Base-by-base conservation (phyloP, 106 monocot species). In the Allium sativum region DNA sequence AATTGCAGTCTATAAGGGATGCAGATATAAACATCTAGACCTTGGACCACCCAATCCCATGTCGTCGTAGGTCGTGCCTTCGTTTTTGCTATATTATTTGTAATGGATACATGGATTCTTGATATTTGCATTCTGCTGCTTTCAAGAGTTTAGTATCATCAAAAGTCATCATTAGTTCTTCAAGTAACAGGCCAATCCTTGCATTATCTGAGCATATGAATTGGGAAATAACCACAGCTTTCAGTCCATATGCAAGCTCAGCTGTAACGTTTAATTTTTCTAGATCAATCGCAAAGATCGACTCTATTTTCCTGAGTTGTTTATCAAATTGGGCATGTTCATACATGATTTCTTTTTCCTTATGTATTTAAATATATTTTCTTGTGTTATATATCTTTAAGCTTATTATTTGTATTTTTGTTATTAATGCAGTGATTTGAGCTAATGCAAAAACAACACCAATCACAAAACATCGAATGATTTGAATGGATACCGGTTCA, bases 141-240 rank as follows among this genome's bases (percentile, higher is more conserved):
- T 74, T 73, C 88, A 42, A 98, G 76, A 68, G 55, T 67, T 75
- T 77, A 10, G 73, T 74, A 55, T 76, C 82, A 85, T 92, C 85
- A 59, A 98, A 74, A 53, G 78, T 76, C 59, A 92, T 45, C 46
- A 73, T 40, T 44, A 98, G 55, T 42, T 79, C 87, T 72, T 98
- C 96, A 65, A 98, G 65, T 18, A 98, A 52, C 48, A 98, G 57
- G 40, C 96, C 96, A 44, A 98, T 98, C 61, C 51, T 84, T 56
- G 85, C 87, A 80, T 98, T 98, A 72, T 98, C 96, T 62, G 96
- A 92, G 57, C 91, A 98, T 48, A 98, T 92, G 14, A 88, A 87
- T 41, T 92, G 80, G 21, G 92, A 87, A 48, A 74, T 70, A 68
- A 98, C 19, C 55, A 65, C 56, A 65, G 88, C 65, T 68, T 98